These are phyloP conservation scores for Aquanectria penicillioides DNA, from an alignment of 2,329 filamentous ascomycete genomes.

Conservation along the genomic window DNA sequence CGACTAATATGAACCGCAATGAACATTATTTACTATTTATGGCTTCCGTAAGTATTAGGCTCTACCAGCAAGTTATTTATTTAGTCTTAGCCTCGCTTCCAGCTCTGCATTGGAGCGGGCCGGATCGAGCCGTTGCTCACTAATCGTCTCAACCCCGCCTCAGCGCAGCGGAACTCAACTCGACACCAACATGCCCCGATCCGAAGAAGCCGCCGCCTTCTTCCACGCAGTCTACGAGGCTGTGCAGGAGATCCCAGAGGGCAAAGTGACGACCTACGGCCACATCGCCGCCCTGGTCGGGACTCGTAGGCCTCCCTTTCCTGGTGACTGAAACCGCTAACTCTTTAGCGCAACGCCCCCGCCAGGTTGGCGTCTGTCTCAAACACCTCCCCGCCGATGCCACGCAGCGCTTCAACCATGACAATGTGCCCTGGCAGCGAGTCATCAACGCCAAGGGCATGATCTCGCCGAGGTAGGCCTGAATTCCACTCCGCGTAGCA, in stretches of 20 bases:
- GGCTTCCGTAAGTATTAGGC: no score
- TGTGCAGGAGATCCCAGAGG: conserved; percentile 84
- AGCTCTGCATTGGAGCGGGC: no score
- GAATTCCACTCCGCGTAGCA: background rate
- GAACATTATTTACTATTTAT: no score
- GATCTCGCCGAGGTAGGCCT: conserved; percentile 80
- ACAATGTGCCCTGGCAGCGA: conserved; percentile 93
- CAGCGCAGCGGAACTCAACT: no score
- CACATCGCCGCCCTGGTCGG: conserved; percentile 80
- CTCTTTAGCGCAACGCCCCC: conserved; percentile 70
- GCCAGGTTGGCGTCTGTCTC: conserved; percentile 90
- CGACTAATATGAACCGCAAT: no score
- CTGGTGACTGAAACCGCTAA: background rate
- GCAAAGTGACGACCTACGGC: conserved; percentile 88
- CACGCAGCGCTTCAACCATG: conserved; percentile 69
- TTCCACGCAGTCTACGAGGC: conserved; percentile 83
- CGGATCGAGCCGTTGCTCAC: no score
- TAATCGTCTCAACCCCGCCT: no score
- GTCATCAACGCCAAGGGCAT: conserved; percentile 88
- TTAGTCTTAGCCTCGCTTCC: no score
- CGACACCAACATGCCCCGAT: conserved; percentile 70
- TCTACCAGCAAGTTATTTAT: no score
- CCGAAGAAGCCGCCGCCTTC: conserved; percentile 80
- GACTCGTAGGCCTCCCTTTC: conserved; percentile 66
- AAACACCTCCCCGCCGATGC: conserved; percentile 78